Percentiles rank a stretch among this genome's conserved stretches.
phyloP scores from a whole-genome alignment of 1,284 basidiomycete species.

The Apiotrichum domesticum region DNA sequence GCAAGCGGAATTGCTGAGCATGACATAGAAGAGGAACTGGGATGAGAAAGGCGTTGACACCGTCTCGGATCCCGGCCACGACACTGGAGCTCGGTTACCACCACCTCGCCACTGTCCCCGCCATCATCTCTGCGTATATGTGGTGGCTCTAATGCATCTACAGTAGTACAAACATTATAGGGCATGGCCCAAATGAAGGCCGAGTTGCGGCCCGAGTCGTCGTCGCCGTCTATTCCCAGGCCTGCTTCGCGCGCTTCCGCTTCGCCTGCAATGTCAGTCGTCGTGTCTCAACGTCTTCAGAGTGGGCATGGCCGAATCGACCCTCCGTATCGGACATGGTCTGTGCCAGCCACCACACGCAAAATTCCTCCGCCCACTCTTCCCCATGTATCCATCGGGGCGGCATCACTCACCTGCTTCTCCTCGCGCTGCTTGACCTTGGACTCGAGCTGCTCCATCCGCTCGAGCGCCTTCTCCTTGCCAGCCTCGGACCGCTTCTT shows the following conservation, averaged over 20 bases:
- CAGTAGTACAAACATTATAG: neutral
- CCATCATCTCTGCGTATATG: too few species aligned
- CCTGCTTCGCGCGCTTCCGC: conserved; percentile 40
- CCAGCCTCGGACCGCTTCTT: conserved; percentile 26
- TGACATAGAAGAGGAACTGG: too few species aligned
- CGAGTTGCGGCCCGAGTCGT: too few species aligned
- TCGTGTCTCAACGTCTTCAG: too few species aligned
- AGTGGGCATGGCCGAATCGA: too few species aligned
- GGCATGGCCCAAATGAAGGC: neutral
- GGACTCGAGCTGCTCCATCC: conserved; percentile 24
- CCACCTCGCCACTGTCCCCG: too few species aligned
- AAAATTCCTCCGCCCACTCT: neutral
- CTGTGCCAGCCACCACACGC: neutral
- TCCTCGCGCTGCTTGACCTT: conserved; percentile 32
- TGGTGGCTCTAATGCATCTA: neutral
- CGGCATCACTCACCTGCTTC: conserved; percentile 30
- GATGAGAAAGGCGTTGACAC: too few species aligned
- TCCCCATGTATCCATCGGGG: neutral
- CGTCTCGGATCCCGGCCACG: too few species aligned
- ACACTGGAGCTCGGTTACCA: too few species aligned
- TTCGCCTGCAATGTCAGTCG: conserved; percentile 25
- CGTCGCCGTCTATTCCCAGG: conserved; percentile 33
- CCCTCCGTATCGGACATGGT: neutral
- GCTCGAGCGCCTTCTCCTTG: conserved; percentile 35
- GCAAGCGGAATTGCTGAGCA: too few species aligned